Evolutionary conservation across 805 yeast species (phyloP).

Genomic region (Kuraishia floccosa): DNA sequence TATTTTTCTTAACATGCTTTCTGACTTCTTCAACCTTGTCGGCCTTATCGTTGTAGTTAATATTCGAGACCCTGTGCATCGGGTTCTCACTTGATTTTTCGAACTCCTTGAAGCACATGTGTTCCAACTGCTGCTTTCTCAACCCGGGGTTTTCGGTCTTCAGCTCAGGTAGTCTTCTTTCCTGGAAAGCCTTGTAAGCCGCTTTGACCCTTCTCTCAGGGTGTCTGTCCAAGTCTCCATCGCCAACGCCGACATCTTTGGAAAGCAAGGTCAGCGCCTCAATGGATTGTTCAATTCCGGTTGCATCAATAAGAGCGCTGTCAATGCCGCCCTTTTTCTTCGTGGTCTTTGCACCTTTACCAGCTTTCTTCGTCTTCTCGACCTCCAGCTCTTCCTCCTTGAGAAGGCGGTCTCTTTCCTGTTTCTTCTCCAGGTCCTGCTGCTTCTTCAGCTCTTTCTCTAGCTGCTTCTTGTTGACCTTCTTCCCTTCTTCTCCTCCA

Average conservation of each 20-base stretch:
- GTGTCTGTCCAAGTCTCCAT: constrained; percentile 69
- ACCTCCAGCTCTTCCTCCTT: constrained; percentile 44
- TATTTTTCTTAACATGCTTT: constrained; percentile 14
- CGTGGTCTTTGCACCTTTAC: constrained; percentile 48
- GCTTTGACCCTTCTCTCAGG: constrained; percentile 87
- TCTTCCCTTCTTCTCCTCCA: constrained; percentile 69
- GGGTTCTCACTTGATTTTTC: constrained; percentile 76
- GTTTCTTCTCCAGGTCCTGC: constrained; percentile 69
- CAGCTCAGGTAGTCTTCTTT: constrained; percentile 56
- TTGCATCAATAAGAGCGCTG: constrained; percentile 60
- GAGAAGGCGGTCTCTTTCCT: constrained; percentile 65
- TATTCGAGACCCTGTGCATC: constrained; percentile 64
- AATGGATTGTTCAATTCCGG: constrained; percentile 68
- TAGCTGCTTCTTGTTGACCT: constrained; percentile 57
- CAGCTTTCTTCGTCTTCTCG: constrained; percentile 44
- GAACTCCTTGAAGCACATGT: constrained; percentile 67
- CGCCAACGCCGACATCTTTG: constrained; percentile 43
- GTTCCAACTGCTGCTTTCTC: constrained; percentile 68
- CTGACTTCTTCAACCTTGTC: constrained; percentile 30
- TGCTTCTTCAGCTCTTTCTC: constrained; percentile 60
- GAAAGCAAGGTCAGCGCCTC: constrained; percentile 64
- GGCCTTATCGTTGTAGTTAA: constrained; percentile 52
- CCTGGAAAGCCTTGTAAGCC: constrained; percentile 64
- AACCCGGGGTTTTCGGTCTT: constrained; percentile 73
- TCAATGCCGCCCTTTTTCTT: constrained; percentile 53